These are phyloP conservation scores for Selaginella tamariscina DNA, from an alignment of 75 land plant genomes.

Conservation along the genomic window DNA sequence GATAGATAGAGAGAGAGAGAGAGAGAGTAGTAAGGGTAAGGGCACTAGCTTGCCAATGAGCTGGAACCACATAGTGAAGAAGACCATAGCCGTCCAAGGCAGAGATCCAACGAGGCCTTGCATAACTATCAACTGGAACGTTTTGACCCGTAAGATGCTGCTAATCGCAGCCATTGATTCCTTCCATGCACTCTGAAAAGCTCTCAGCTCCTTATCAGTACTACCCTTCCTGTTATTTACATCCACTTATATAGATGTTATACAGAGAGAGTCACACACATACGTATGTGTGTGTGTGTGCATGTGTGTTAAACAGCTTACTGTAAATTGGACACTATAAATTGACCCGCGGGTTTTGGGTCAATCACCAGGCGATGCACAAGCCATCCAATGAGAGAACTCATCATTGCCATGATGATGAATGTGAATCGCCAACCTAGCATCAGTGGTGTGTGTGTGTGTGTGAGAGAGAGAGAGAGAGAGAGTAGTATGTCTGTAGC, in stretches of 20 bases:
- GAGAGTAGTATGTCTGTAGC: too few species aligned
- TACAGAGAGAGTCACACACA: neutral
- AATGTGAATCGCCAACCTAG: slow-evolving; percentile 87
- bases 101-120: slow-evolving; percentile 95
- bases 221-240: neutral
- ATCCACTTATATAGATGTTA: neutral
- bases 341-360: slow-evolving; percentile 29
- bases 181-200: slow-evolving; percentile 36
- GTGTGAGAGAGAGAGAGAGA: too few species aligned
- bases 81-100: slow-evolving; percentile 99
- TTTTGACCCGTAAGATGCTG: slow-evolving; percentile 57
- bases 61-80: slow-evolving; percentile 98
- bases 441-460: too few species aligned
- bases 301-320: too few species aligned
- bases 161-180: slow-evolving; percentile 73
- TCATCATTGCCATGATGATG: slow-evolving; percentile 62
- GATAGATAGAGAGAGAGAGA: neutral
- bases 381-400: slow-evolving; percentile 60
- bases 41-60: slow-evolving; percentile 59
- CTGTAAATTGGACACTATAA: neutral
- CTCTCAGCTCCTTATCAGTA: neutral
- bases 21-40: neutral
- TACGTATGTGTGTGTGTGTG: too few species aligned
- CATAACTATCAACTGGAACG: slow-evolving; percentile 87
- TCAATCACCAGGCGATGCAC: slow-evolving; percentile 68